Evolutionary conservation across 2,329 filamentous ascomycete genomes (phyloP), one percentile per base, ranked within the genome.

Genomic region (Teratosphaeriaceae sp.): DNA sequence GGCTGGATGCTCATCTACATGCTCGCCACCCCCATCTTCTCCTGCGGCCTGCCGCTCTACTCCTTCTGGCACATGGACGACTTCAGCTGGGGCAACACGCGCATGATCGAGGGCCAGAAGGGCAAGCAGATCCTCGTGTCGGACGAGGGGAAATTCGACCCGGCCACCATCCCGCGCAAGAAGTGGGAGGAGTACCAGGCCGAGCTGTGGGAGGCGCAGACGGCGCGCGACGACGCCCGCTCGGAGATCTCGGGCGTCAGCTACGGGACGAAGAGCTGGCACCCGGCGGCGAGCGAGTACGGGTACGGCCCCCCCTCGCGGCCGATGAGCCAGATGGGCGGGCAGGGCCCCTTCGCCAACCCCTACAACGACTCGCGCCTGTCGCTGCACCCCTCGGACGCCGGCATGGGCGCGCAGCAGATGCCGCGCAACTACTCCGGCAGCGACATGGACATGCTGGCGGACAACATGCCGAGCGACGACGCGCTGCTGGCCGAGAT

Each of bases 31-130:
- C 90, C 90, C 1, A 79, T 98, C 51, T 98, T 95, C 75, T 83
- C 86, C 33, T 88, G 94, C 50, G 88, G 78, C 45, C 76, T 98
- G 34, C 92, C 92, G 1, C 71, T 98, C 21, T 97, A 97, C 65
- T 77, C 90, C 38, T 98, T 98, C 78, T 98, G 92, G 92, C 79
- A 96, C 70, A 97, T 97, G 92, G 92, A 98, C 66, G 92, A 98
- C 69, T 98, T 98, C 78, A 86, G 85, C 58, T 98, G 92, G 92
- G 92, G 92, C 68, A 98, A 96, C 68, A 98, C 92, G 30, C 90
- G 92, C 80, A 80, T 98, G 45, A 88, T 98, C 51, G 92, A 86
- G 6, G 92, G 92, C 63, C 92, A 98, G 64, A 83, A 84, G 65
- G 92, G 92, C 51, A 84, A 88, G 64, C 90, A 96, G 73, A 73